Evolutionary conservation across 306 rosid genomes (phyloP).

Genomic region (Argentina anserina): DNA sequence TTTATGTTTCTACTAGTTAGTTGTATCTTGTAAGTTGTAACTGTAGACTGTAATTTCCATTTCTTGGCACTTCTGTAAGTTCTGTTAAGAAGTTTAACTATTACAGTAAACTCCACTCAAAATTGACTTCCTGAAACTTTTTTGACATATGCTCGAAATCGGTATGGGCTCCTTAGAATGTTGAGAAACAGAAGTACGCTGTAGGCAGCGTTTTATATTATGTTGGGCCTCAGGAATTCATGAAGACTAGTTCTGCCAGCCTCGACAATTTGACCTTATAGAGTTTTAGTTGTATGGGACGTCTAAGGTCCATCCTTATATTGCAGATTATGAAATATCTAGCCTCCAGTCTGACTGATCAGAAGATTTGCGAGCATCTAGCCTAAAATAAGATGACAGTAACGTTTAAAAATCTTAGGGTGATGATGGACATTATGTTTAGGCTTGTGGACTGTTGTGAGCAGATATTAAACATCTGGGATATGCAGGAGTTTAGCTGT

Average conservation of each 20-base stretch:
- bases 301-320: neutral
- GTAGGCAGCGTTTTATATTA: neutral
- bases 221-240: neutral
- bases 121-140: neutral
- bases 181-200: neutral
- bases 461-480: neutral
- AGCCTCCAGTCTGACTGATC: neutral
- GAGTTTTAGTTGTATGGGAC: no score
- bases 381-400: neutral
- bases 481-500: neutral
- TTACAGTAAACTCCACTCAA: no score
- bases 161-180: neutral
- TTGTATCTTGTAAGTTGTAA: no score
- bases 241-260: neutral
- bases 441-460: neutral
- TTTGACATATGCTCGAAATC: no score
- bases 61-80: no score
- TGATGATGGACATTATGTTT: neutral
- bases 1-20: no score
- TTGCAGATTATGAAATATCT: neutral
- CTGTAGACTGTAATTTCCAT: no score
- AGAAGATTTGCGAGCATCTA: neutral
- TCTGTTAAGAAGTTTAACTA: no score
- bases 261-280: no score
- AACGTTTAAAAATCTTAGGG: neutral